Evolutionary conservation across 2,329 filamentous ascomycete genomes (phyloP).

Genomic region (Phoma sp.): DNA sequence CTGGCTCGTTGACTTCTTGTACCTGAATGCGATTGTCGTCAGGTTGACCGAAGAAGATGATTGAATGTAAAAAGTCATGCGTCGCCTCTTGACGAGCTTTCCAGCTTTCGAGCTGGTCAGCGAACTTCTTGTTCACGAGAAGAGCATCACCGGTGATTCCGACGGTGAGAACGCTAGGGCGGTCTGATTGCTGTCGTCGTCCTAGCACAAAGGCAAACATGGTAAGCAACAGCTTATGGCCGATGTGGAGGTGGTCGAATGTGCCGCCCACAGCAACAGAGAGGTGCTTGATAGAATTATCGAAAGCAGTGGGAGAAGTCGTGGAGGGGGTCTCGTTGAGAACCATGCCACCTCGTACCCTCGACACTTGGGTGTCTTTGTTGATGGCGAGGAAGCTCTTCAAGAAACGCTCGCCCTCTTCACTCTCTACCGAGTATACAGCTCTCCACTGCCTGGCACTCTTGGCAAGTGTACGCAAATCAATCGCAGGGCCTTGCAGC

Average conservation of each 20-base stretch:
- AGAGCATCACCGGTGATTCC: constrained; percentile 90
- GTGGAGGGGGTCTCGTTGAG: constrained; percentile 2
- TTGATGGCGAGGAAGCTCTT: constrained; percentile 51
- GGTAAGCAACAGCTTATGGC: constrained; percentile 95
- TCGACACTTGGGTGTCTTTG: constrained; percentile 39
- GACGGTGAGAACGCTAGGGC: constrained; percentile 70
- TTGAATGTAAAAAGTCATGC: constrained; percentile 71
- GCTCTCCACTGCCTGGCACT: constrained; percentile 66
- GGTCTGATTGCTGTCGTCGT: constrained; percentile 25
- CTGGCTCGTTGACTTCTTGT: constrained; percentile 56
- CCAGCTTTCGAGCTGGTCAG: constrained; percentile 83
- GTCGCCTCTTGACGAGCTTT: constrained; percentile 72
- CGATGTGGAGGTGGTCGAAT: constrained; percentile 94
- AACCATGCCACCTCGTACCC: constrained; percentile 47
- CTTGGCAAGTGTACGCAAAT: constrained; percentile 56
- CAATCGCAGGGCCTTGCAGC: constrained; percentile 58
- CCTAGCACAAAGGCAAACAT: constrained; percentile 78
- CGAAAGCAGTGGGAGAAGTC: constrained; percentile 20
- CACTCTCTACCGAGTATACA: constrained; percentile 72
- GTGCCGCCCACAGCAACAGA: constrained; percentile 87
- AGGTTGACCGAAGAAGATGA: constrained; percentile 65
- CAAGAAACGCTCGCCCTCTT: constrained; percentile 68
- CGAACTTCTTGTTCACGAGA: constrained; percentile 87
- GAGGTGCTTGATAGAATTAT: constrained; percentile 54
- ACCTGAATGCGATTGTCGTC: constrained; percentile 51